A percentile compares a stretch with the other conserved stretches of the same genome.
phyloP scores from a whole-genome alignment of 176 grass and related monocot species.

The Cymbopogon citratus region DNA sequence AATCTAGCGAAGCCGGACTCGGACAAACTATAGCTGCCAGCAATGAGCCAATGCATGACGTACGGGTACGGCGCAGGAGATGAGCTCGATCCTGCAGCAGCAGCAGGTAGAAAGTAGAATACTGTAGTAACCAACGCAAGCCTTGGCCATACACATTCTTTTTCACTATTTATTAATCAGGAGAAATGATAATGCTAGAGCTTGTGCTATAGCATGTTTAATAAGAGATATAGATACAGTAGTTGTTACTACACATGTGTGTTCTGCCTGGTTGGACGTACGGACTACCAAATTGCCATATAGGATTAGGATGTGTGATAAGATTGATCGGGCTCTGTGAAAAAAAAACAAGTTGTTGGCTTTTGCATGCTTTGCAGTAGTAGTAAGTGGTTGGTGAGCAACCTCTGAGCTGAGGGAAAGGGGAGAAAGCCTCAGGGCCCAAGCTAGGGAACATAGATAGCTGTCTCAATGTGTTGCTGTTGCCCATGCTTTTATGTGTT shows the following conservation, averaged over 20 bases:
- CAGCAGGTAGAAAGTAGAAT: no score
- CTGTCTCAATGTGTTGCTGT: conserved; percentile 28
- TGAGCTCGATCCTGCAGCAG: neutral
- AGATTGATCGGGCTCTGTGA: neutral
- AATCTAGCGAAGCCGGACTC: neutral
- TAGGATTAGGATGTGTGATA: neutral
- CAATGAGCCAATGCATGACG: neutral
- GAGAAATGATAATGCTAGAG: no score
- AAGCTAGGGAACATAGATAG: conserved; percentile 23
- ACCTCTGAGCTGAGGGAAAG: neutral
- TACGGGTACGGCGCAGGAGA: neutral
- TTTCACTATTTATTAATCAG: no score
- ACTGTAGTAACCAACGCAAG: no score
- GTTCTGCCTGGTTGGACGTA: no score
- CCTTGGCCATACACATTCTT: no score
- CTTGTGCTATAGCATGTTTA: no score
- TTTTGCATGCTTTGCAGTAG: neutral
- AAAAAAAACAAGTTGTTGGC: neutral
- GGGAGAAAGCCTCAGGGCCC: neutral
- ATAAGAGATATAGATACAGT: no score
- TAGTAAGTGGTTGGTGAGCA: neutral
- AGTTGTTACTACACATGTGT: no score
- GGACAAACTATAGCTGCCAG: conserved; percentile 20
- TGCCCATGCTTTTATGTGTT: conserved; percentile 29
- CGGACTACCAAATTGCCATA: no score